A percentile compares a stretch with the other conserved stretches of the same genome.
phyloP scores from a whole-genome alignment of 2,329 filamentous ascomycete species.

The Lachnellula cervina region DNA sequence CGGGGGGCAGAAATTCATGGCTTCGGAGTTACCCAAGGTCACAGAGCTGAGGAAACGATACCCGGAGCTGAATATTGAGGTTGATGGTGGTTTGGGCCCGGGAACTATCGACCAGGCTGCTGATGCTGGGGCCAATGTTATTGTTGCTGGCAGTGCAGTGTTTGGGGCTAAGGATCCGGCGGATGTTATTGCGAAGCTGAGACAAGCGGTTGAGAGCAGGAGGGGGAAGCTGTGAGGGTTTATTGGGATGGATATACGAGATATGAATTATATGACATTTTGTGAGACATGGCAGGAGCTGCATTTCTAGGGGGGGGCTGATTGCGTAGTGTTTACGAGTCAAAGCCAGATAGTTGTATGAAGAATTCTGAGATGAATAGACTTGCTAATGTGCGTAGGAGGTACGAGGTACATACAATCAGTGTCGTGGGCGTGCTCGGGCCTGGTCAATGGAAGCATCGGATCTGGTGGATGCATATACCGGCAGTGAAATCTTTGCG shows the following conservation, averaged over 20 bases:
- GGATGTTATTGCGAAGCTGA: conserved; percentile 78
- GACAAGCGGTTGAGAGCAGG: conserved; percentile 69
- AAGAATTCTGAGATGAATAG: too few species aligned
- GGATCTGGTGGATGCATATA: too few species aligned
- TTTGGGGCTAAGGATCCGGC: conserved; percentile 87
- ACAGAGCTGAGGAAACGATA: conserved; percentile 76
- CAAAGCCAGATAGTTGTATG: too few species aligned
- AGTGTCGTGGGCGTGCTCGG: too few species aligned
- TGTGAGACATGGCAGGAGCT: neutral
- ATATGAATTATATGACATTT: neutral
- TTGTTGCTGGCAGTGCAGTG: conserved; percentile 92
- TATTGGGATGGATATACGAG: neutral
- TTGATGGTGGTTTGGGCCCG: conserved; percentile 86
- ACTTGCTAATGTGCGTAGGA: too few species aligned
- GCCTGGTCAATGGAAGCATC: too few species aligned
- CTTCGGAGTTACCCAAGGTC: conserved; percentile 91
- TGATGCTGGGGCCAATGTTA: conserved; percentile 94
- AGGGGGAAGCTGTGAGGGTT: conserved; percentile 19
- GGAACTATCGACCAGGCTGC: conserved; percentile 91
- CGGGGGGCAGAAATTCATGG: conserved; percentile 98
- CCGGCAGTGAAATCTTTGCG: too few species aligned
- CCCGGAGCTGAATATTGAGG: conserved; percentile 92
- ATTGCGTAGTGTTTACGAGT: too few species aligned
- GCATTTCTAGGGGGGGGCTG: neutral
- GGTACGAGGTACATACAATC: too few species aligned